Evolutionary conservation across 306 rosid species (phyloP).

Genomic region (Gillenia trifoliata): DNA sequence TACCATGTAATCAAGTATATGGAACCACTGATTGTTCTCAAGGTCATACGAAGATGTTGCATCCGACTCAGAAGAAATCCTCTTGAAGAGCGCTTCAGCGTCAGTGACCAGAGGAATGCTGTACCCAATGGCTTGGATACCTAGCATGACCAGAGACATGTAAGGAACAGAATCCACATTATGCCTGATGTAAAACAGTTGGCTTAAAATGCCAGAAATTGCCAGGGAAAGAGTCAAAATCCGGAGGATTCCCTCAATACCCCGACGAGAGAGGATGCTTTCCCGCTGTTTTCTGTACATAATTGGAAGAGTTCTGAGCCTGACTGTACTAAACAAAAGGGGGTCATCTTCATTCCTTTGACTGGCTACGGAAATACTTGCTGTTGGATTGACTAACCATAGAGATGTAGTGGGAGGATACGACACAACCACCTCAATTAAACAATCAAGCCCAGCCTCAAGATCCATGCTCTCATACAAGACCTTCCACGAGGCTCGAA

Average conservation of each 20-base stretch:
- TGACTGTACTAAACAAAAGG: slow-evolving; percentile 48
- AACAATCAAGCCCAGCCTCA: slow-evolving; percentile 82
- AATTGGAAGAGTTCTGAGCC: slow-evolving; percentile 59
- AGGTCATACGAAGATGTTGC: slow-evolving; percentile 43
- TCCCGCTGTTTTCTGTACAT: slow-evolving; percentile 72
- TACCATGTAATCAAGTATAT: slow-evolving; percentile 60
- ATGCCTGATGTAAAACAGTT: slow-evolving; percentile 52
- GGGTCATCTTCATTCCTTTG: slow-evolving; percentile 66
- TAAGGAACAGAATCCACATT: slow-evolving; percentile 63
- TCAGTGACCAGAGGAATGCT: slow-evolving; percentile 77
- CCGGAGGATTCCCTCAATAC: slow-evolving; percentile 70
- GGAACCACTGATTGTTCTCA: slow-evolving; percentile 50
- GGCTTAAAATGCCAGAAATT: slow-evolving; percentile 64
- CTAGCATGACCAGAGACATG: slow-evolving; percentile 69
- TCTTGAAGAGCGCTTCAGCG: slow-evolving; percentile 82
- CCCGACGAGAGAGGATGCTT: slow-evolving; percentile 70
- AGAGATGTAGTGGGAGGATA: slow-evolving; percentile 83
- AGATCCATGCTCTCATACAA: slow-evolving; percentile 63
- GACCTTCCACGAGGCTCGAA: slow-evolving; percentile 71
- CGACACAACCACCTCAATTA: slow-evolving; percentile 60
- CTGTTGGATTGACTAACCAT: slow-evolving; percentile 73
- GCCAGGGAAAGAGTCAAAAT: slow-evolving; percentile 78
- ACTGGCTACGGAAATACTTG: slow-evolving; percentile 61
- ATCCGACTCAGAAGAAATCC: slow-evolving; percentile 42
- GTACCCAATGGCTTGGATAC: slow-evolving; percentile 81